Evolutionary conservation across 2,329 filamentous ascomycete genomes (phyloP).

Genomic region (Sclerotinia spermophila): DNA sequence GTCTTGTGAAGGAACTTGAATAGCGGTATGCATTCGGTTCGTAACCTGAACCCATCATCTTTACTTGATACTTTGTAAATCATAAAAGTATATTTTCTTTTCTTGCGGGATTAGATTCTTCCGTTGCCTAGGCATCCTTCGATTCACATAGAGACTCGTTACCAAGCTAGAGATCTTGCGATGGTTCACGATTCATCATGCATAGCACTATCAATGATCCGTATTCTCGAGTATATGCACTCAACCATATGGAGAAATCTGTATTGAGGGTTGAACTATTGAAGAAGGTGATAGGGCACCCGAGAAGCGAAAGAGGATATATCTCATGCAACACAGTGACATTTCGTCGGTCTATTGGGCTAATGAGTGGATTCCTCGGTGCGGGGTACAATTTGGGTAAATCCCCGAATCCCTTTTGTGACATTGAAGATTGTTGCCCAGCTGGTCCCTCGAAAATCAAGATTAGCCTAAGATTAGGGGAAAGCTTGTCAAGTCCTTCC

Average conservation of each 20-base stretch:
- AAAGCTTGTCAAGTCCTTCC: conserved; percentile 10
- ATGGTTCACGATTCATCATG: not conserved
- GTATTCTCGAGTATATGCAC: not conserved
- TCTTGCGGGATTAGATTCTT: not conserved
- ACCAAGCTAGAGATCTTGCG: not conserved
- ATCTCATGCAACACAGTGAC: not conserved
- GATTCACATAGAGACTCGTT: not conserved
- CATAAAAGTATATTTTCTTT: not conserved
- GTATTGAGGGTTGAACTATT: not conserved
- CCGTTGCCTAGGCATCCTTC: not conserved
- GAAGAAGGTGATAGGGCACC: not conserved
- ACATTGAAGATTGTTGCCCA: conserved; percentile 3
- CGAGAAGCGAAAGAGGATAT: not conserved
- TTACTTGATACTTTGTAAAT: not conserved
- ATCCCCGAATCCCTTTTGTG: not conserved
- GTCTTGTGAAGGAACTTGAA: not conserved
- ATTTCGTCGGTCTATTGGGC: not conserved
- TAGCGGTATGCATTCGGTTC: not conserved
- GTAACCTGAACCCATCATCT: not conserved
- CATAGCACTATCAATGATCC: not conserved
- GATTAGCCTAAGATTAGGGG: not conserved
- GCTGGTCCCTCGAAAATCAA: not conserved
- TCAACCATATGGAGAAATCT: not conserved
- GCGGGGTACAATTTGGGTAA: conserved; percentile 9
- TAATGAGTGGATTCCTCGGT: not conserved